Conservation (phyloP, 2,329 filamentous ascomycete genomes). For the Aspergillus melleus region DNA sequence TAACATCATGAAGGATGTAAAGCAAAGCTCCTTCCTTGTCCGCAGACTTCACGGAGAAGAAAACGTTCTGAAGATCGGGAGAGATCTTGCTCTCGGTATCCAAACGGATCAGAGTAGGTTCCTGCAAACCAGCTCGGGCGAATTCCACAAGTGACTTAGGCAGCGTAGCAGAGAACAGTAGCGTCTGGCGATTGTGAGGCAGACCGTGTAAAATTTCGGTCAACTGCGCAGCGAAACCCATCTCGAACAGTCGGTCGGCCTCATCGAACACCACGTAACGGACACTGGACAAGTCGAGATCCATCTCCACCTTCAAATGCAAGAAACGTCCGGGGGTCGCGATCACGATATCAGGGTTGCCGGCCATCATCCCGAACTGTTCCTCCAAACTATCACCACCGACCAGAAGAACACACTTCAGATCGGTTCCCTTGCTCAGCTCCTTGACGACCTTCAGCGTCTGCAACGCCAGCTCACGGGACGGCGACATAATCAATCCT, state of each 20-base stretch:
- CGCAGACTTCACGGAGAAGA: slow-evolving; percentile 86
- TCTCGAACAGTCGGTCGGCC: slow-evolving; percentile 94
- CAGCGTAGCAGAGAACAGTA: slow-evolving; percentile 92
- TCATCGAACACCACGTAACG: slow-evolving; percentile 97
- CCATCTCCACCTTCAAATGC: slow-evolving; percentile 97
- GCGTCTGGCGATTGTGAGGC: slow-evolving; percentile 79
- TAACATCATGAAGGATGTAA: slow-evolving; percentile 85
- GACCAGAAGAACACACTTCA: slow-evolving; percentile 86
- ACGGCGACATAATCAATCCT: slow-evolving; percentile 86
- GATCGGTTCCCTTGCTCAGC: slow-evolving; percentile 82
- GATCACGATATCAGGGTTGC: slow-evolving; percentile 96
- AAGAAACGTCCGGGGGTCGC: slow-evolving; percentile 95
- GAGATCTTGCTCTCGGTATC: slow-evolving; percentile 96
- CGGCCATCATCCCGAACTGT: slow-evolving; percentile 88
- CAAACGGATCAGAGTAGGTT: slow-evolving; percentile 83
- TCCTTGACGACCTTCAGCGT: slow-evolving; percentile 97
- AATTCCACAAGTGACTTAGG: slow-evolving; percentile 96
- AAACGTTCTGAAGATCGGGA: slow-evolving; percentile 90
- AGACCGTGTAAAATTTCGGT: slow-evolving; percentile 90
- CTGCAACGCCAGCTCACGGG: slow-evolving; percentile 89
- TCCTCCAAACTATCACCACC: slow-evolving; percentile 96
- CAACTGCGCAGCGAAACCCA: slow-evolving; percentile 94
- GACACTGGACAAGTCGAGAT: slow-evolving; percentile 83
- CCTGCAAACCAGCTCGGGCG: slow-evolving; percentile 86
- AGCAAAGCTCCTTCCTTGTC: slow-evolving; percentile 94